Evolutionary conservation across 805 yeast species (phyloP).

Genomic region (Cyberlindnera maclurae): DNA sequence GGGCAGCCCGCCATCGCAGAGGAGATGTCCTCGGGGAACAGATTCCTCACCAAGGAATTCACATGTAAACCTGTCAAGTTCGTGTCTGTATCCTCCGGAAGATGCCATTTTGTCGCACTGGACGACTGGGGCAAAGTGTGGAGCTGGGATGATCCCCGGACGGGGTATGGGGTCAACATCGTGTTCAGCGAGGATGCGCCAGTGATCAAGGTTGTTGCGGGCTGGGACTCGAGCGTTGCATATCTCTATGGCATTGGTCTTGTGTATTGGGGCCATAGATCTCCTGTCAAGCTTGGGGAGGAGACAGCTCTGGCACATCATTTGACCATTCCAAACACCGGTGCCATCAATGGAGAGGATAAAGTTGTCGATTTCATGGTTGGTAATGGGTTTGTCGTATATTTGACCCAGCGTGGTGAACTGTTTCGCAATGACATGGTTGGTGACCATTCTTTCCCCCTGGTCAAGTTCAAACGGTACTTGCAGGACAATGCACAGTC

Average conservation of each 20-base stretch:
- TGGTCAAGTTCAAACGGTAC: conserved; percentile 28
- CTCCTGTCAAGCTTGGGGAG: conserved; percentile 24
- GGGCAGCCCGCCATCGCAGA: too few species aligned
- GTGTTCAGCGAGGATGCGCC: conserved; percentile 28
- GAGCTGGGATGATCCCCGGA: conserved; percentile 51
- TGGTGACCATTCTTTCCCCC: conserved; percentile 16
- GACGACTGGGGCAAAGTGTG: conserved; percentile 43
- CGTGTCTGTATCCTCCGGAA: conserved; percentile 50
- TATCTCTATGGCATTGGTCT: conserved; percentile 44
- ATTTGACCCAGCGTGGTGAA: conserved; percentile 38
- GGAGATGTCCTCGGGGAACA: conserved; percentile 7
- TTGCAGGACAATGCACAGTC: conserved; percentile 19
- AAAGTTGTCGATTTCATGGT: conserved; percentile 47
- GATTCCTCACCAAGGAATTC: conserved; percentile 12
- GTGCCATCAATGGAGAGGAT: conserved; percentile 24
- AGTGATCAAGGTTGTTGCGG: conserved; percentile 47
- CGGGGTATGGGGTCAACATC: conserved; percentile 37
- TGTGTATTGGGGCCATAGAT: conserved; percentile 38
- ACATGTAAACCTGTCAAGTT: conserved; percentile 25
- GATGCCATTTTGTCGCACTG: conserved; percentile 57
- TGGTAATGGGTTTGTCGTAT: conserved; percentile 46
- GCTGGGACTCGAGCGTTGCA: conserved; percentile 58
- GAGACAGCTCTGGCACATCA: conserved; percentile 32
- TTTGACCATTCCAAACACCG: conserved; percentile 35
- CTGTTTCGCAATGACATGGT: conserved; percentile 18